Conservation (phyloP, 768 basidiomycete genomes). For the Kwoniella dendrophila region DNA sequence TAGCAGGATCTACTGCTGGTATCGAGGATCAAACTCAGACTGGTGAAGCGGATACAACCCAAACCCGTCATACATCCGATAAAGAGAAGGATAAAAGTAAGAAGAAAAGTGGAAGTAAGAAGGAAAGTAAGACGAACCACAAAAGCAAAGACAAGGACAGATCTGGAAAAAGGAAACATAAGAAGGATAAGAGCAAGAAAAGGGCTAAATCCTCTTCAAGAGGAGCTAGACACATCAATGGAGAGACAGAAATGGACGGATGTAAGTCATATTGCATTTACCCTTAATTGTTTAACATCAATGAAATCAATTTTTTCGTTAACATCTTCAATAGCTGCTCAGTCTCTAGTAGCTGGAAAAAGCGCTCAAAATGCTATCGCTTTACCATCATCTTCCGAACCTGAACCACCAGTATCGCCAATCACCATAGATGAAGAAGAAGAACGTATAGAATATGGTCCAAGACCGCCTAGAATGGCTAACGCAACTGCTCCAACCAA, state of each 20-base stretch:
- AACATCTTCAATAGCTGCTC: not conserved
- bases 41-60: not conserved
- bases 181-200: slow-evolving; percentile 1
- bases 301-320: not conserved
- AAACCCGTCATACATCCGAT: not conserved
- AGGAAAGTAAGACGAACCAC: not conserved
- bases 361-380: not conserved
- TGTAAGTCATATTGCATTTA: not conserved
- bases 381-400: not conserved
- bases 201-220: not conserved
- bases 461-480: not conserved
- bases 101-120: not conserved
- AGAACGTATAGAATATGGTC: slow-evolving; percentile 8
- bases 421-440: slow-evolving; percentile 4
- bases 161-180: too few relatives aligned
- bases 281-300: not conserved
- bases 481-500: not conserved
- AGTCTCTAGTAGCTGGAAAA: not conserved
- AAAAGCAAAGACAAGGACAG: not conserved
- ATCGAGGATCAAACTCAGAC: too few relatives aligned
- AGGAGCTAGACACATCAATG: not conserved
- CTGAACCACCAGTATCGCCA: not conserved
- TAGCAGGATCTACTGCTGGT: too few relatives aligned
- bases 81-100: not conserved
- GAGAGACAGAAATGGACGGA: not conserved